Evolutionary conservation across 2,329 filamentous ascomycete species (phyloP), one percentile per base, ranked within the genome.

Genomic region (Mycosphaerella sp.): DNA sequence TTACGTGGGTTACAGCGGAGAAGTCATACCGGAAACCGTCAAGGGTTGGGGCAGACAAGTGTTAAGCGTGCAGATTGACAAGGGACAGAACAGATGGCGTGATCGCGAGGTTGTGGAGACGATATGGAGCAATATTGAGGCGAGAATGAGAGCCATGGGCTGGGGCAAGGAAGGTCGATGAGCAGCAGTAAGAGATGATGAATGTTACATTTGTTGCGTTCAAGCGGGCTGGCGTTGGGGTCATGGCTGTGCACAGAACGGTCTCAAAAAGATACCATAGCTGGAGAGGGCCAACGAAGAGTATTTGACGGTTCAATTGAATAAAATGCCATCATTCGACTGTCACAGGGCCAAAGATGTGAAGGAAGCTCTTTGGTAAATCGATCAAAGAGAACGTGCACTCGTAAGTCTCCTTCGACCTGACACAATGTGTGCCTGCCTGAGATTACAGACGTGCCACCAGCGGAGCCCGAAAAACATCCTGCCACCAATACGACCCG

Each of bases 51-150:
- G 93, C 1, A 82, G 92, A 58, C 86, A 87, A 41, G 91, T 98
- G 21, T 73, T 89, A 66, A 83, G 80, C 41, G 86, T 86, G 48
- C 80, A 82, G 46, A 81, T 98, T n/a, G 93, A 97, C 67, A 86
- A 92, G 66, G 67, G 67, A 0, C 66, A 69, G 53, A 73, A 83
- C 40, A 66, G 85, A 56, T 97, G 92, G 84, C 80, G 92, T 64
- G 93, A 98, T 72, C 80, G 91, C 48, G 93, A 97, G 75, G 84
- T 95, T 14, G 89, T 96, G 8, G 93, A 97, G 77, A 79, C 83
- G 55, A 89, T 98, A 58, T 98, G 93, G 93, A 87, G 86, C 67
- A 78, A 82, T 4, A 87, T 98, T 59, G 93, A 97, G 77, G 80
- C 79, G 61, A 86, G 87, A 59, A 97, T 98, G 93, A 80, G 85